These are phyloP conservation scores for Salix caprea DNA, from an alignment of 345 rosid species.

Conservation along the genomic window DNA sequence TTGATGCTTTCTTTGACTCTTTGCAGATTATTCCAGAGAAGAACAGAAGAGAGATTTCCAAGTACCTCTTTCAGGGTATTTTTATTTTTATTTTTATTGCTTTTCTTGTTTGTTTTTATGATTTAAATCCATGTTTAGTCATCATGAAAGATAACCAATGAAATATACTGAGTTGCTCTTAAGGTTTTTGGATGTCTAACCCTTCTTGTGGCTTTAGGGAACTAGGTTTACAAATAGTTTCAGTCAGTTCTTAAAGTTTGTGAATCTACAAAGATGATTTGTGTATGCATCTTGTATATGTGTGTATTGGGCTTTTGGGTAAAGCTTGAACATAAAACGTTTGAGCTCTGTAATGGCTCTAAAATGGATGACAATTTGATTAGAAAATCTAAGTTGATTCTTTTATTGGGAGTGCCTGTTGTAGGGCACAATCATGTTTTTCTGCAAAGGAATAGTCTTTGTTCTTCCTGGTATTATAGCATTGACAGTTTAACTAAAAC, in stretches of 20 bases:
- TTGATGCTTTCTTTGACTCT: background rate
- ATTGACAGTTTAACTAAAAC: background rate
- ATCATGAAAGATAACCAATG: background rate
- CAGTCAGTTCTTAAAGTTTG: background rate
- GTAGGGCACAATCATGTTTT: background rate
- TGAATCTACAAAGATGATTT: background rate
- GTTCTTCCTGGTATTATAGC: background rate
- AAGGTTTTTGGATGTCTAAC: background rate
- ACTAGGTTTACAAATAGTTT: background rate
- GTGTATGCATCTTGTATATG: no score
- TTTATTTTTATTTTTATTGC: background rate
- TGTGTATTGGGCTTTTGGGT: no score
- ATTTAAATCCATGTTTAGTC: background rate
- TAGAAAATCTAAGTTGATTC: background rate
- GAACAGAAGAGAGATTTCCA: constrained; percentile 29
- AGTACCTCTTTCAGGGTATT: constrained; percentile 28
- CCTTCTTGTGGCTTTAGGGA: background rate
- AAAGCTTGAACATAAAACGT: background rate
- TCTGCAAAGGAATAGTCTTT: background rate
- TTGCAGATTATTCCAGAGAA: constrained; percentile 30
- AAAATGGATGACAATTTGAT: background rate
- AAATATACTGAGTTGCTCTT: background rate
- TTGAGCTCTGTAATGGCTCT: background rate
- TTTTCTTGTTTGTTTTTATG: background rate
- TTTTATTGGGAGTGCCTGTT: background rate